Evolutionary conservation across 2,329 filamentous ascomycete species (phyloP), one percentile per base, ranked within the genome.

Genomic region (Escovopsis weberi): DNA sequence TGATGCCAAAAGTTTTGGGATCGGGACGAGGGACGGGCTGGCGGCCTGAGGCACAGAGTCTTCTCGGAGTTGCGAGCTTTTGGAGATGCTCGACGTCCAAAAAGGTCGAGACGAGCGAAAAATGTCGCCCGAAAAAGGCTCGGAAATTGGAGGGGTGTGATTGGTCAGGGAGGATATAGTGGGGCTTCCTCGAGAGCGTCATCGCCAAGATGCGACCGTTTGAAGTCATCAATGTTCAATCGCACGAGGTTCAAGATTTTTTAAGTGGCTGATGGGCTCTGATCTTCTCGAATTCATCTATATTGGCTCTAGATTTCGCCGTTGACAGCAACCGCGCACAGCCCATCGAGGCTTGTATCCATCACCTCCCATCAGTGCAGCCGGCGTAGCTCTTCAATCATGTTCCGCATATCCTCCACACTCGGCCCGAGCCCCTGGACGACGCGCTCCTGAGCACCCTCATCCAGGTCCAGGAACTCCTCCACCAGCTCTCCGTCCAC

Each of bases 401-500:
- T 53, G 41, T 72, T 73, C 39, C 78, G 66, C 62, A 82, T 72
- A 65, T 77, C 57, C 59, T 80, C 70, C 48, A 85, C 60, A 66
- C 67, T 74, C 48, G 66, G 78, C 43, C 67, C 81, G 49, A 71
- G 69, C 39, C 66, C 78, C 58, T 68, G 58, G 44, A 66, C 77
- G 40, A 74, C 65, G 43, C 63, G 58, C 50, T 63, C 65, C 60
- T 80, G 77, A 35, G 63, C 63, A 33, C 67, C 65, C 43, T 80
- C 76, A 38, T 74, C 68, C 48, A 84, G 66, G 48, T 87, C 80
- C 50, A 96, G 60, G 56, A 95, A 95, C 41, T 76, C 64, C 63
- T 96, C 89, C 11, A 98, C 70, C 53, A 96, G 68, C 58, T 95
- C 89, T 0, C 89, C 91, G 55, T 98, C 91, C 11, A 98, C 75